phyloP scores from a whole-genome alignment of 768 basidiomycete species.

The Mycena polygramma region DNA sequence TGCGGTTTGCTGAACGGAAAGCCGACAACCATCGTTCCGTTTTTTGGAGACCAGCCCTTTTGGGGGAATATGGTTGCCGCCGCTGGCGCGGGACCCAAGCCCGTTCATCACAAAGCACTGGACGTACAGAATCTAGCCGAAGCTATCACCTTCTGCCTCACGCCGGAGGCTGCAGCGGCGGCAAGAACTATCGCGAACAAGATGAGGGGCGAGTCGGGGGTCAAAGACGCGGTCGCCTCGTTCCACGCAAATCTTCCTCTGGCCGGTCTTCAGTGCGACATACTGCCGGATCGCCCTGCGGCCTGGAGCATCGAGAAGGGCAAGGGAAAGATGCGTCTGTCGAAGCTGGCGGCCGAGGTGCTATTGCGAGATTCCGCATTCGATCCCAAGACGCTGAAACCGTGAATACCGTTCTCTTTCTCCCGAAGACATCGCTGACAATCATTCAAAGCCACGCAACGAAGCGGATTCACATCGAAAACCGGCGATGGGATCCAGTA shows the following conservation, averaged over 20 bases:
- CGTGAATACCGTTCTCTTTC: background rate
- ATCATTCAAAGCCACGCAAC: conserved; percentile 10
- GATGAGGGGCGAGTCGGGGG: conserved; percentile 52
- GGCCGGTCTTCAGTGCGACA: conserved; percentile 22
- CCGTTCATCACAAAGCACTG: conserved; percentile 43
- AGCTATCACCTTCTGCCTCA: conserved; percentile 51
- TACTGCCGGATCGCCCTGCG: conserved; percentile 28
- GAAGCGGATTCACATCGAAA: conserved; percentile 26
- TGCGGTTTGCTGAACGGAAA: conserved; percentile 57
- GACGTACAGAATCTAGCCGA: conserved; percentile 23
- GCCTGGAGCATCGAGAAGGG: conserved; percentile 32
- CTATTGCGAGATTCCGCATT: conserved; percentile 12
- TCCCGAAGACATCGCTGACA: background rate
- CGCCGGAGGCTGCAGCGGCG: conserved; percentile 48
- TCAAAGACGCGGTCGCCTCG: conserved; percentile 25
- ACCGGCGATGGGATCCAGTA: conserved; percentile 35
- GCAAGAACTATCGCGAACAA: conserved; percentile 52
- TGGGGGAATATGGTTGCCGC: conserved; percentile 57
- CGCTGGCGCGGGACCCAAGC: conserved; percentile 58
- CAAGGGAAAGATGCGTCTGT: conserved; percentile 26
- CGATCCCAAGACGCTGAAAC: conserved; percentile 20
- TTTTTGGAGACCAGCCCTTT: conserved; percentile 62
- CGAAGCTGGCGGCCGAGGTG: conserved; percentile 32
- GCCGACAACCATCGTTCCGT: conserved; percentile 60
- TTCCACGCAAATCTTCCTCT: conserved; percentile 31